Base-by-base conservation (phyloP, 164 flowering plant species). In the Annona cherimola region DNA sequence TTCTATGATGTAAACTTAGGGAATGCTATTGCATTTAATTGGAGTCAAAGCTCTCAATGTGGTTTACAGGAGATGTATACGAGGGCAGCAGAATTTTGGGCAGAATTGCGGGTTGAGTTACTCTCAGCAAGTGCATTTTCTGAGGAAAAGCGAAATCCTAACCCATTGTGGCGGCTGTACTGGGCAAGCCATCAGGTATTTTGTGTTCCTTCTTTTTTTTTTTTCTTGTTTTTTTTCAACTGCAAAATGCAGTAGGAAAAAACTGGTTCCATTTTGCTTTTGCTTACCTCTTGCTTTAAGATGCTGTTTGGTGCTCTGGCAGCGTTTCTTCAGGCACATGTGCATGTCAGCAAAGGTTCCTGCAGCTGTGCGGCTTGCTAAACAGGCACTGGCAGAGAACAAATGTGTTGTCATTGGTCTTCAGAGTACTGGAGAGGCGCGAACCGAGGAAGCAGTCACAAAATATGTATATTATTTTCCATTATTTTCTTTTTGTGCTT, bases 311-410 rank as follows among this genome's bases (percentile, higher is more conserved):
- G 78, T 26, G 71, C 57, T 73, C 8, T 77, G 82, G 78, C 76
- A 95, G 99, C 96, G 99, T 72, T 95, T 95, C 88, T 95, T 93
- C 79, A 90, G 98, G 69, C 96, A 95, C 83, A 80, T 95, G 85
- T 95, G 99, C 79, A 93, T 95, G 97, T 91, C 99, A 71, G 98
- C 99, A 41, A 95, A 95, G 86, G 98, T 95, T 69, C 96, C 98
- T 83, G 89, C 87, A 71, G 83, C 91, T 75, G 96, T 95, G 69
- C 84, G 84, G 77, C 84, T 95, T 69, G 82, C 98, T 64, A 87
- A 90, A 78, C 86, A 88, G 81, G 99, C 99, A 65, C 75, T 95
- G 62, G 2, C 46, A 63, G 90, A 89, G 41, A 74, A 84, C 74
- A 95, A 95, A 79, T 93, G 97, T 83, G 98, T 91, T 76, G 99